Base-by-base conservation (phyloP, 2,329 filamentous ascomycete genomes). In the Alternaria solani region DNA sequence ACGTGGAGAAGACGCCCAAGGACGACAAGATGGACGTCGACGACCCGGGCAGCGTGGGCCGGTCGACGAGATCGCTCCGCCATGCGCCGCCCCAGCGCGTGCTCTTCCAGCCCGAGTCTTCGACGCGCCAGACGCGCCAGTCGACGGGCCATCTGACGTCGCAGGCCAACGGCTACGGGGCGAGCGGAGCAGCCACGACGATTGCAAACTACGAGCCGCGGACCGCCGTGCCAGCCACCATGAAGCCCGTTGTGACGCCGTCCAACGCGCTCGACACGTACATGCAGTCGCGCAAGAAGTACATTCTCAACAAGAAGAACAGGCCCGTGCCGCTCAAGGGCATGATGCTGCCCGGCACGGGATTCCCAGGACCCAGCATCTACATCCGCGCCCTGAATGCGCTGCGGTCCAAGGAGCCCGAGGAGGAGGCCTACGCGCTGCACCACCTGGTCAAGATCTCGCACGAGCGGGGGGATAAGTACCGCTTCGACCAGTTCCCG, bases 371-470 rank as follows among this genome's bases (percentile, higher is more conserved):
- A 1, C 91, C 92, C 2, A 95, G 96, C 73, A 97, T 97, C 65
- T 98, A 97, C 74, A 90, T 94, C 49, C 89, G 94, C 43, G 96
- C 93, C 64, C 85, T 96, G 38, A 89, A 94, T 68, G 90, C 94
- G 5, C 82, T 99, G 26, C 91, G 91, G 63, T 97, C 93, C 14
- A 88, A 88, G 2, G 87, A 96, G 26, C 86, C 86, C 4, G 86
- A 89, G 12, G 94, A 99, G 75, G 91, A 97, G 71, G 89, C 92
- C n/a, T 98, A 96, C 79, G 94, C 93, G 0, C 83, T 98, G 11
- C 93, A 96, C 70, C 94, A 98, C 71, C 82, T 98, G 4, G 93
- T 98, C 61, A 96, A 97, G 76, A 97, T 98, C 28, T 97, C 94
- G 0, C 95, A 90, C 73, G 94, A 98, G 78, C 88, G 94, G 43